Evolutionary conservation across 139 green algal genomes (phyloP).

Genomic region (Edaphochlamys debaryana): DNA sequence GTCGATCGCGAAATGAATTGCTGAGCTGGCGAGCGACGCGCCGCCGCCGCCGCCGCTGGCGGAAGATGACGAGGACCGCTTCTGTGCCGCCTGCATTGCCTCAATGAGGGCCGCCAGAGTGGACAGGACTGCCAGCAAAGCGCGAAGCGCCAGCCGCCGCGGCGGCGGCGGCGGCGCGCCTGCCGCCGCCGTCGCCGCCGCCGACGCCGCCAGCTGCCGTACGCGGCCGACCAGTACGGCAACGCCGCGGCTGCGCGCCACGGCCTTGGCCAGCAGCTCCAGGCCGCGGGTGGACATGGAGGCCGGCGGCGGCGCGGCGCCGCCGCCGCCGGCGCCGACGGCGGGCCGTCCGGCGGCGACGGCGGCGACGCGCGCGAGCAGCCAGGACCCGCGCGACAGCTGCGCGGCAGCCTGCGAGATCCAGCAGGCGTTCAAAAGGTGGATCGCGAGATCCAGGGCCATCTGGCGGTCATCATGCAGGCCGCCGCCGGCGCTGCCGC

Average conservation of each 20-base stretch:
- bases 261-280: neutral
- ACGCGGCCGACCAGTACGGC: neutral
- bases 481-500: too few relatives aligned
- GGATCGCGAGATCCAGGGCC: too few relatives aligned
- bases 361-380: too few relatives aligned
- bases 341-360: too few relatives aligned
- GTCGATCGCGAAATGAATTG: neutral
- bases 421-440: too few relatives aligned
- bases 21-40: neutral
- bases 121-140: neutral
- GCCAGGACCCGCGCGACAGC: too few relatives aligned
- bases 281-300: neutral
- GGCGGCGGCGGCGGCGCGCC: neutral
- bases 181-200: neutral
- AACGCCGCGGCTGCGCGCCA: neutral
- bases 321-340: neutral
- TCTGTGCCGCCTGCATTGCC: neutral
- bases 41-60: neutral
- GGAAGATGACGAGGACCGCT: neutral
- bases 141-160: neutral
- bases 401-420: too few relatives aligned
- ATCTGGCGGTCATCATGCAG: too few relatives aligned
- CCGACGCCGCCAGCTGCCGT: neutral
- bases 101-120: neutral
- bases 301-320: neutral